Percentiles rank a stretch among this genome's conserved stretches.
phyloP scores from a whole-genome alignment of 805 yeast genomes.

The Pachysolen tannophilus region DNA sequence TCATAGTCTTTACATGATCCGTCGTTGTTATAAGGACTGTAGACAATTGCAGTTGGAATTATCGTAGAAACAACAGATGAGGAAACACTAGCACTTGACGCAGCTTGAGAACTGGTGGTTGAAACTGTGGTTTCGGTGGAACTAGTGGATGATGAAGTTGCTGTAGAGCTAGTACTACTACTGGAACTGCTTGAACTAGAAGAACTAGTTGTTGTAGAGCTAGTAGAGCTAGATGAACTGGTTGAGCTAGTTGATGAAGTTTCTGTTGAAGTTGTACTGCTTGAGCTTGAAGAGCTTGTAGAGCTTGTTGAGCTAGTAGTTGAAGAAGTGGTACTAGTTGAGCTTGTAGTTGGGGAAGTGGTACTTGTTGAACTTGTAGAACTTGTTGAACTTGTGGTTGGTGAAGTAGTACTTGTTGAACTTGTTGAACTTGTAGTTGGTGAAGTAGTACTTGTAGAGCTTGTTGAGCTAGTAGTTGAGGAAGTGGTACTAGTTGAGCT shows the following conservation, averaged over 20 bases:
- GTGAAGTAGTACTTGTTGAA: constrained; percentile 14
- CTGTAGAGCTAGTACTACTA: constrained; percentile 12
- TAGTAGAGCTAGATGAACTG: constrained; percentile 14
- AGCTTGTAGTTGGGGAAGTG: constrained; percentile 23
- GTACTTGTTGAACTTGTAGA: constrained; percentile 8
- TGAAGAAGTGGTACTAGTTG: constrained; percentile 26
- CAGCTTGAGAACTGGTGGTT: constrained; percentile 10
- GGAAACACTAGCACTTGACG: constrained; percentile 18
- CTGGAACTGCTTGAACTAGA: constrained; percentile 14
- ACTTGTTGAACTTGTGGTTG: constrained; percentile 12
- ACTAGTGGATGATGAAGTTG: constrained; percentile 11
- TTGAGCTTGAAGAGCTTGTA: constrained; percentile 19
- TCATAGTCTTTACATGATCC: constrained; percentile 56
- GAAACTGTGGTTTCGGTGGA: constrained; percentile 14
- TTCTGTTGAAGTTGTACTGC: constrained; percentile 12
- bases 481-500: constrained; percentile 15
- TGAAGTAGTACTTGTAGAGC: constrained; percentile 17
- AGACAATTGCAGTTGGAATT: constrained; percentile 54
- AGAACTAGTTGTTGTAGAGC: constrained; percentile 13
- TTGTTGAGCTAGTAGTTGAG: constrained; percentile 16
- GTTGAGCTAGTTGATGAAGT: constrained; percentile 11
- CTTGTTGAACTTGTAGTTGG: too few species aligned
- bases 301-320: constrained; percentile 17
- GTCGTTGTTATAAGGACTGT: constrained; percentile 70
- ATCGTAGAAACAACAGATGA: constrained; percentile 20